Conservation (phyloP, 2,329 filamentous ascomycete genomes). For the Pestalotiopsis sp. region DNA sequence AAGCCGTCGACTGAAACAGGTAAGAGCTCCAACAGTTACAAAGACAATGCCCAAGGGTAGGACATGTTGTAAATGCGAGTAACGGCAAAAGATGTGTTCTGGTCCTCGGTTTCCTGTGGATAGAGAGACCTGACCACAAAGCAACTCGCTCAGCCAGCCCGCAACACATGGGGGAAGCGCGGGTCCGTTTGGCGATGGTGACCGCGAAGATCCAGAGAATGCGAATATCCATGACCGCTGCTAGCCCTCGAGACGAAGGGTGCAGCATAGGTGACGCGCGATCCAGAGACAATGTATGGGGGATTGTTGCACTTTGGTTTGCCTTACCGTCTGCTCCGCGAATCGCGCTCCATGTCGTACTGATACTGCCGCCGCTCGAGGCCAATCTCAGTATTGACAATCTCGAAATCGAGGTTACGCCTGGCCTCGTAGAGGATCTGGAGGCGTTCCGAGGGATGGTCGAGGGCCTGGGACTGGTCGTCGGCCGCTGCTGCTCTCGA, state of each 20-base stretch:
- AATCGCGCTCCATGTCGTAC: slow-evolving; percentile 30
- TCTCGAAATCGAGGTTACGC: background rate
- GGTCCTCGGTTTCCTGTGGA: no score
- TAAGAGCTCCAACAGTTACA: no score
- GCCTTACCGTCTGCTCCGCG: slow-evolving; percentile 21
- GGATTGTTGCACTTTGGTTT: background rate
- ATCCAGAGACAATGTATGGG: background rate
- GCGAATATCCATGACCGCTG: background rate
- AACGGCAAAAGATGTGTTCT: no score
- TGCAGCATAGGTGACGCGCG: background rate
- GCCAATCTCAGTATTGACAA: background rate
- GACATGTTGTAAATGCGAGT: no score
- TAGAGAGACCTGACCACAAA: no score
- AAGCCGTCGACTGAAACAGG: background rate
- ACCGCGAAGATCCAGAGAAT: background rate
- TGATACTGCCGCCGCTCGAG: background rate
- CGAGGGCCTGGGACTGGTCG: background rate
- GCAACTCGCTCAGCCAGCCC: background rate
- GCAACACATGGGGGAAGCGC: no score
- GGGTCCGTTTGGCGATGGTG: no score
- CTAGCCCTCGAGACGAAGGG: background rate
- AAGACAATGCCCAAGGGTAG: no score
- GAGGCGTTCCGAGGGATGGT: background rate
- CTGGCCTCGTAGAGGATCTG: background rate
- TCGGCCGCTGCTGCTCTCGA: background rate